Conservation (phyloP, 2,329 filamentous ascomycete genomes). For the Pseudocercospora pini-densiflorae region DNA sequence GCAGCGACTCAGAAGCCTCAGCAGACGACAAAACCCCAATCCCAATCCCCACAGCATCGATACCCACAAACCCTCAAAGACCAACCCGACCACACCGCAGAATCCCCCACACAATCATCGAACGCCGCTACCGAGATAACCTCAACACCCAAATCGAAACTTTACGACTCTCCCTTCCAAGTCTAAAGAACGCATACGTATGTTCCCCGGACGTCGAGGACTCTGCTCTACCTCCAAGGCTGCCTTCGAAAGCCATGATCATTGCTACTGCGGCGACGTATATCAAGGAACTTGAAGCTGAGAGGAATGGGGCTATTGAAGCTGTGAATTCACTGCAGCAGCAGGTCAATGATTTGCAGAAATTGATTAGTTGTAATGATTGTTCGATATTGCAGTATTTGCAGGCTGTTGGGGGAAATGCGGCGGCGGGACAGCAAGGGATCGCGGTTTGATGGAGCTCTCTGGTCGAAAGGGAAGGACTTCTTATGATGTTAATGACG, state of each 20-base stretch:
- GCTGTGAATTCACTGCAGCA: constrained; percentile 46
- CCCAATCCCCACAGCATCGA: neutral
- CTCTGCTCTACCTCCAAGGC: constrained; percentile 46
- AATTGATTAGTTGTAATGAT: constrained; percentile 52
- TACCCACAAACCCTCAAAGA: constrained; percentile 12
- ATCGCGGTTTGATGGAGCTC: constrained; percentile 14
- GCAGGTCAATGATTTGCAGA: constrained; percentile 49
- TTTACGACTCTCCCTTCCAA: constrained; percentile 45
- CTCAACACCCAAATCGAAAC: constrained; percentile 53
- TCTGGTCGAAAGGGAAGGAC: neutral
- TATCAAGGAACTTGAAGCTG: constrained; percentile 52
- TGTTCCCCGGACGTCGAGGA: constrained; percentile 50
- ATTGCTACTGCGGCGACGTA: constrained; percentile 52
- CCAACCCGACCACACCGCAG: constrained; percentile 28
- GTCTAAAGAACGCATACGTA: constrained; percentile 46
- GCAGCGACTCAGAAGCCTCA: constrained; percentile 28
- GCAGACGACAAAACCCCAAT: constrained; percentile 12
- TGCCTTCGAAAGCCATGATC: constrained; percentile 51
- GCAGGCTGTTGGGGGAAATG: constrained; percentile 24
- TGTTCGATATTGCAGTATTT: constrained; percentile 40
- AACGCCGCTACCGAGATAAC: constrained; percentile 53
- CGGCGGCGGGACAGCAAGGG: neutral
- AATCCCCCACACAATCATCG: constrained; percentile 50
- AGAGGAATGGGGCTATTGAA: constrained; percentile 45
- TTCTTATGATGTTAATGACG: constrained; percentile 14